phyloP scores from a whole-genome alignment of 192 early-diverging fungal species.

The Backusella circina region DNA sequence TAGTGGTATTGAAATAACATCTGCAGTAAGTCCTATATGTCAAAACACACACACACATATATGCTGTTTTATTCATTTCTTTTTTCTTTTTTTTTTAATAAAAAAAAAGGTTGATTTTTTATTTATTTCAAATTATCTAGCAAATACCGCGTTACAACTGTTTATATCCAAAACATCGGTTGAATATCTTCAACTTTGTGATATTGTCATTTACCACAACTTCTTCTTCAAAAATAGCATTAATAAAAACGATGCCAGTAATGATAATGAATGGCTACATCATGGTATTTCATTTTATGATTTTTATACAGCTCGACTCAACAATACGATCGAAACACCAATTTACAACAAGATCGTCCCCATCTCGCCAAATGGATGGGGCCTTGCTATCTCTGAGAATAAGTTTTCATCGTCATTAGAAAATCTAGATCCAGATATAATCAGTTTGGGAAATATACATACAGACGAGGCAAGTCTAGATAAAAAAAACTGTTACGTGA shows the following conservation, averaged over 20 bases:
- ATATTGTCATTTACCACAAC: conserved; percentile 15
- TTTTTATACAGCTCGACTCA: conserved; percentile 16
- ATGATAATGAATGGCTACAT: conserved; percentile 12
- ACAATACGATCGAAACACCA: conserved; percentile 14
- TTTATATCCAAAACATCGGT: neutral
- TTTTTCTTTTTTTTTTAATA: neutral
- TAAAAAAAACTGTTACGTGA: conserved; percentile 17
- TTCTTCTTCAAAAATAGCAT: conserved; percentile 8
- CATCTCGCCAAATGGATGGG: neutral
- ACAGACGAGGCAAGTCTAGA: neutral
- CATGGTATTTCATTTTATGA: conserved; percentile 23
- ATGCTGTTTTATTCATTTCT: no score
- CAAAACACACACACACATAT: neutral
- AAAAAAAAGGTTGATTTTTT: conserved; percentile 10
- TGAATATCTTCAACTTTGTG: conserved; percentile 11
- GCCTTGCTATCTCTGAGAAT: neutral
- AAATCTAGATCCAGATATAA: conserved; percentile 19
- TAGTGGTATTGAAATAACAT: conserved; percentile 18
- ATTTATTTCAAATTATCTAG: conserved; percentile 17
- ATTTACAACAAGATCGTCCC: conserved; percentile 16
- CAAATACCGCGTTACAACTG: conserved; percentile 19
- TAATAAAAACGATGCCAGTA: neutral
- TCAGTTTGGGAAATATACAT: conserved; percentile 20
- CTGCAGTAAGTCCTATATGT: conserved; percentile 5
- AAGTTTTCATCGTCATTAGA: neutral